Evolutionary conservation across 1,284 basidiomycete species (phyloP).

Genomic region (Rhodotorula sp.): DNA sequence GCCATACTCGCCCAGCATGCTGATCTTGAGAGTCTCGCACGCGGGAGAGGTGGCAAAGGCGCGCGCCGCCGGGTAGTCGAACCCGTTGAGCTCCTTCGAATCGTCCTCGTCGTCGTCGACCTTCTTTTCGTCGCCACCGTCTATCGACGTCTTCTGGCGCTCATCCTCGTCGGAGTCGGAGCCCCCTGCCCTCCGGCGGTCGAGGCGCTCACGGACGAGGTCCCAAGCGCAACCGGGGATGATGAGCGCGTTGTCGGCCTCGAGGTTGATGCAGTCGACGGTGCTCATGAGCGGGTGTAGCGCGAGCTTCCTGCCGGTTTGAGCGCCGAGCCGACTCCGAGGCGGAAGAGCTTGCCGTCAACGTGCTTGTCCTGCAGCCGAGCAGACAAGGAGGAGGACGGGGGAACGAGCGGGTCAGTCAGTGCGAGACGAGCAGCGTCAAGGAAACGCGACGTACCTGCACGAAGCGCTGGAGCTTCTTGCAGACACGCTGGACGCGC

Average conservation of each 20-base stretch:
- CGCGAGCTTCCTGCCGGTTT: neutral
- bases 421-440: neutral
- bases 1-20: neutral
- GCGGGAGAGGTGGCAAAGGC: neutral
- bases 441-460: neutral
- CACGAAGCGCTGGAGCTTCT: neutral
- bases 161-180: neutral
- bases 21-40: neutral
- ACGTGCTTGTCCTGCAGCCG: neutral
- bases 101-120: neutral
- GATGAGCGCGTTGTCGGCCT: neutral
- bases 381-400: neutral
- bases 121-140: neutral
- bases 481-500: neutral
- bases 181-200: neutral
- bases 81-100: neutral
- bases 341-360: neutral
- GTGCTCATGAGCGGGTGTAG: neutral
- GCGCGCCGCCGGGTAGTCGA: neutral
- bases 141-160: no score
- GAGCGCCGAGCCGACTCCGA: neutral
- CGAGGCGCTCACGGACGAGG: no score
- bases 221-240: neutral
- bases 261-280: neutral
- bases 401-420: neutral